Base-by-base conservation (phyloP, 23 red algal genomes). In the Gracilaria gracilis region DNA sequence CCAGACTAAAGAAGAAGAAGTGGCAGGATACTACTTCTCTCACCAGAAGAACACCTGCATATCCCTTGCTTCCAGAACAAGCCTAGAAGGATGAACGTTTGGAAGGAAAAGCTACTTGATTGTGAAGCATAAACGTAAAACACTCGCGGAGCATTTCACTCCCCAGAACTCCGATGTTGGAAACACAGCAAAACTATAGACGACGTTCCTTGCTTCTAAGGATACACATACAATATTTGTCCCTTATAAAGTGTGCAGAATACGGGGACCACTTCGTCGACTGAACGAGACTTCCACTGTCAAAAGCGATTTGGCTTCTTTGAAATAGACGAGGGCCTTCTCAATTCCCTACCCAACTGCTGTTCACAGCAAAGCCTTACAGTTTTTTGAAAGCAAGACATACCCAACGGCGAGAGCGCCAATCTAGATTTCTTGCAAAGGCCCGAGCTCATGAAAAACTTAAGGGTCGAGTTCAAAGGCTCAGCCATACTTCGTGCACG, bases 161-260 rank as follows among this genome's bases (percentile, higher is more conserved):
- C n/a, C n/a, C n/a, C n/a, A 46, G 5, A 46, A 7, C 11, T 46
- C 42, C 5, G 11, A 46, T 4, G 11, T 11, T 7, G 9, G 51
- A 55, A 55, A 55, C 51, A 32, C 59, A 31, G n/a, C 59, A 64
- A 64, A 64, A 64, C 31, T 64, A 1, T 64, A 64, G n/a, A 64
- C 13, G 0, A 31, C 59, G 9, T 64, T 64, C 59, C 59, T 31
- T 64, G 25, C 59, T 64, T 64, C 59, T 3, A 31, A 31, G n/a
- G 19, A 13, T 24, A 31, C 31, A 11, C 59, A 64, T 31, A 9
- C 28, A 11, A 6, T 5, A 3, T 3, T 19, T 31, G 59, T 4
- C 59, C 59, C 59, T 28, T 64, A 14, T 19, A 31, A 64, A 55
- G 16, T 15, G 19, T 19, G 16, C 1, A 55, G 7, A 9, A 20